Base-by-base conservation (phyloP, 2,329 filamentous ascomycete genomes). In the Stagonosporopsis chrysanthemi region DNA sequence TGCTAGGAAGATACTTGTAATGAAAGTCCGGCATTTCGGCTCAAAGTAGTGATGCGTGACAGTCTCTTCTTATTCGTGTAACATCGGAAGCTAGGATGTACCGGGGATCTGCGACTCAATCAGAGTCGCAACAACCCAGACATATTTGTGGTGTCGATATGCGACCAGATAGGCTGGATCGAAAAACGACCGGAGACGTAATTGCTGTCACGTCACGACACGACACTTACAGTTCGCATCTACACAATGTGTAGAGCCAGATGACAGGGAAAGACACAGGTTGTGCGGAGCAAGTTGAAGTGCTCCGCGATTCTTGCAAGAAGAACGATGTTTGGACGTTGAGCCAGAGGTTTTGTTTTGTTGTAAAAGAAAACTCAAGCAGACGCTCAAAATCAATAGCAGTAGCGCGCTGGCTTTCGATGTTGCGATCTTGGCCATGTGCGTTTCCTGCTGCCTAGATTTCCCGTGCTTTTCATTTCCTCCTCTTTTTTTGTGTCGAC, bases 301-400 rank as follows among this genome's bases (percentile, higher is more conserved):
- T 86, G 82, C 82, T 80, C 79, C 81, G 80, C 81, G 71, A 52
- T 66, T 68, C 64, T 71, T 71, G 58, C 44, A 38, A 52, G 63
- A 68, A 73, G 65, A 80, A 76, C 53, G 82, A 83, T 83, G 84
- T 88, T 86, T 85, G 86, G 86, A 86, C 85, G 88, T 91, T 90
- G 88, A 90, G 86, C 85, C 85, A 88, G 82, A 80, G 84, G 88
- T 67, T 72, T 66, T 73, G 90, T 90, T 91, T 90, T 85, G 88
- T 91, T 91, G 87, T 83, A 89, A 90, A 91, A 91, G 62, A 83
- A 84, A 86, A 89, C 84, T 86, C 85, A 86, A 83, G 86, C 86
- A 85, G 80, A 82, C 81, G 83, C 82, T 83, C 85, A 84, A 88
- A 84, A 75, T 69, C 68, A 65, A 64, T 67, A 78, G 76, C 78